Conservation (phyloP, 108 stramenopile genomes). For the Skeletonema grethae region DNA sequence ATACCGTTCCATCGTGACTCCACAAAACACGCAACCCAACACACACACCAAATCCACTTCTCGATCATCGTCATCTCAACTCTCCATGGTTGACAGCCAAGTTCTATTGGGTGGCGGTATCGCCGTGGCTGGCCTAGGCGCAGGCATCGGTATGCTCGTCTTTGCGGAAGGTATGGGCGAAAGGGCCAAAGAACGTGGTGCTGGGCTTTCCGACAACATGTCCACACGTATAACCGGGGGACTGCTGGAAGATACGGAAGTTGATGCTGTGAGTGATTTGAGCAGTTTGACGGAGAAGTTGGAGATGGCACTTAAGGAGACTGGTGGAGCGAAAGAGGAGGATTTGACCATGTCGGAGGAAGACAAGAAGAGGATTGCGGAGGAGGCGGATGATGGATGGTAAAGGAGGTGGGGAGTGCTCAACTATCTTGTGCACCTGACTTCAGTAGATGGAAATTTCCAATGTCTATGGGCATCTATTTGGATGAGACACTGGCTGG, state of each 20-base stretch:
- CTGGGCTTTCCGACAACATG: constrained; percentile 79
- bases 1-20: constrained; percentile 1
- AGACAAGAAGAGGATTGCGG: constrained; percentile 73
- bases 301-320: constrained; percentile 78
- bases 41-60: background rate
- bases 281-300: constrained; percentile 75
- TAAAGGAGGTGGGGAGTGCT: constrained; percentile 28
- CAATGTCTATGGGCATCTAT: background rate
- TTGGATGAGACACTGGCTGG: background rate
- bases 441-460: background rate
- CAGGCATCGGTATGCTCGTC: constrained; percentile 75
- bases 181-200: constrained; percentile 75
- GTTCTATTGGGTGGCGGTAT: constrained; percentile 67
- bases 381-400: constrained; percentile 90
- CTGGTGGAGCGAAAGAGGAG: constrained; percentile 59
- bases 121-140: constrained; percentile 66
- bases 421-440: background rate
- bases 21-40: background rate
- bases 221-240: constrained; percentile 67
- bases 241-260: constrained; percentile 88
- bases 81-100: constrained; percentile 45
- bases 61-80: constrained; percentile 16
- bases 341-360: constrained; percentile 78
- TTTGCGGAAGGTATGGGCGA: constrained; percentile 86
- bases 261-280: constrained; percentile 74